A percentile compares a stretch with the other conserved stretches of the same genome.
phyloP scores from a whole-genome alignment of 2,329 filamentous ascomycete species.

The Pyrenophora teres region DNA sequence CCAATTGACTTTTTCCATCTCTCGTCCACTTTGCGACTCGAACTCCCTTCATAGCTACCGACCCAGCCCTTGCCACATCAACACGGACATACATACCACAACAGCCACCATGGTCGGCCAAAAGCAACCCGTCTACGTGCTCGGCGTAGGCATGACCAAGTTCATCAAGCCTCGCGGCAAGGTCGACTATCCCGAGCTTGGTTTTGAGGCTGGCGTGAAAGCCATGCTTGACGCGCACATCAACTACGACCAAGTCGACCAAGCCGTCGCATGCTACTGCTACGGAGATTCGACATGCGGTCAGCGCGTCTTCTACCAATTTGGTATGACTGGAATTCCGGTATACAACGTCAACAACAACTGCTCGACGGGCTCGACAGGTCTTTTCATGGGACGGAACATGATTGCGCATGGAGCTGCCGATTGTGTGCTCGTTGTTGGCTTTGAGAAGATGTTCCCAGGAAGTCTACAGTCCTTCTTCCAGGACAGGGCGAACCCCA shows the following conservation, averaged over 20 bases:
- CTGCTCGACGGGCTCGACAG: constrained; percentile 93
- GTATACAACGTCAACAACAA: constrained; percentile 99
- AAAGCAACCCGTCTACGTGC: constrained; percentile 74
- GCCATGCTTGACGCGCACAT: constrained; percentile 83
- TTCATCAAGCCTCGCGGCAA: constrained; percentile 97
- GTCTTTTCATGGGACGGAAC: constrained; percentile 80
- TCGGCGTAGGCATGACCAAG: constrained; percentile 98
- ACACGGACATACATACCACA: background rate
- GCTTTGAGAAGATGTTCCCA: constrained; percentile 98
- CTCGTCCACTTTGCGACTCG: constrained; percentile 6
- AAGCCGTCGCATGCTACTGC: constrained; percentile 96
- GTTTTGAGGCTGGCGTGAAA: constrained; percentile 90
- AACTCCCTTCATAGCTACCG: background rate
- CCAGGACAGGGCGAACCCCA: constrained; percentile 82
- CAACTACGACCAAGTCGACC: constrained; percentile 95
- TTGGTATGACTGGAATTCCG: constrained; percentile 94
- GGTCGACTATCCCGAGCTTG: constrained; percentile 92
- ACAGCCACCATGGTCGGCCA: constrained; percentile 54
- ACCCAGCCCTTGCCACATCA: background rate
- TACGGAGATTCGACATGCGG: constrained; percentile 95
- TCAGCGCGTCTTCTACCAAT: constrained; percentile 97
- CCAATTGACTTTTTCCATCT: background rate
- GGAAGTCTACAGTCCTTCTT: constrained; percentile 85
- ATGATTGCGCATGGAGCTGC: constrained; percentile 79
- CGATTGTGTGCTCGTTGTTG: constrained; percentile 87